Evolutionary conservation across 2,329 filamentous ascomycete genomes (phyloP), one percentile per base, ranked within the genome.

Genomic region (Ciborinia camelliae): DNA sequence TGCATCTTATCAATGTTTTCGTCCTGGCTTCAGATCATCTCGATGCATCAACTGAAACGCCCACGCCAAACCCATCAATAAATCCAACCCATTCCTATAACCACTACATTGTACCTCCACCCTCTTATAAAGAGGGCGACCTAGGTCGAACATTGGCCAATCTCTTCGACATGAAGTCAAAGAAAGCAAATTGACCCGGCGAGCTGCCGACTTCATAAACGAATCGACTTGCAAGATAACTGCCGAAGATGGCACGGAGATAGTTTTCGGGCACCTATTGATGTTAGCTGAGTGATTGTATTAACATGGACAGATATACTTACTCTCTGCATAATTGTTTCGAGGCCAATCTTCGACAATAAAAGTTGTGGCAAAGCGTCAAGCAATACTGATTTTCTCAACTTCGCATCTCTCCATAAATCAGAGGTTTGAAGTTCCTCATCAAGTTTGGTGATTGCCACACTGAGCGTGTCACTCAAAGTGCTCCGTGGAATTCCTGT

Each of bases 171-270:
- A 63, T 63, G 26, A 98, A 99, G 76, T 96, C 92, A 79, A 96
- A 99, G 83, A 99, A 99, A 47, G 94, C 92, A 81, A 99, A 98
- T 74, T 97, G 94, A 81, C 90, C 95, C 6, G 95, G 93, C 70
- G 86, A 89, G 76, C 92, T 93, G 73, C 95, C 95, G 76, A 94
- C 95, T 77, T 96, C 87, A 78, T 99, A 99, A 48, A 99, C 92
- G 76, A 99, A 99, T 51, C 95, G 90, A 74, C 90, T 96, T 57
- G 95, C 94, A 71, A 99, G 83, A 79, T 94, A 97, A 76, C 91
- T 96, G 71, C 95, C 95, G 75, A 99, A 99, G 76, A 99, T 98
- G 70, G 93, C 90, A 70, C 92, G 87, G 68, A 99, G 85, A 76
- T 99, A 99, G 71, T 88, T 89, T 68, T 97, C 91, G 0, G 95